Base-by-base conservation (phyloP, 768 basidiomycete genomes). In the Multifurca ochricompacta region DNA sequence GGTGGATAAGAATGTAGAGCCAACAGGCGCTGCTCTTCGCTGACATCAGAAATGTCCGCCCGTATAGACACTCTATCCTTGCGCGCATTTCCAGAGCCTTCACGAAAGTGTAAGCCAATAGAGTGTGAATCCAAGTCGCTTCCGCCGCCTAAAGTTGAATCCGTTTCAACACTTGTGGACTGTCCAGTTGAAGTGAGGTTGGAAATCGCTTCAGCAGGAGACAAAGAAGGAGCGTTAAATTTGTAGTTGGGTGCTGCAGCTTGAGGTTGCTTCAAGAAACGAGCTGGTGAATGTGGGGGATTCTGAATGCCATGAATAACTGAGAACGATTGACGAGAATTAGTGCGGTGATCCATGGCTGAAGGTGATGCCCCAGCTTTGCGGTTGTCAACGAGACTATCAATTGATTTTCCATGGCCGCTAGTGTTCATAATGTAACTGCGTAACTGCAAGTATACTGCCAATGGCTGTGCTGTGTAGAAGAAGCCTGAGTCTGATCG, bases 81-180 rank as follows among this genome's bases (percentile, higher is more conserved):
- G 30, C 57, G 51, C 16, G 59, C 56, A 28, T 60, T 60, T 18
- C 59, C 57, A 14, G 59, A 60, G n/a, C 59, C 52, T 37, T 60
- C 59, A 18, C 59, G 56, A 49, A 60, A 59, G 46, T 60, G 59
- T 19, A 60, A 19, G 31, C 57, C 56, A 28, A 35, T 2, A 21
- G 31, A 14, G 21, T 41, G 44, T 14, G n/a, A 31, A 47, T 51
- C n/a, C n/a, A n/a, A n/a, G n/a, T n/a, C 50, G 18, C 37, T 31
- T n/a, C 44, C 39, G 8, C 39, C 25, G 6, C 35, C 25, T 14
- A 41, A 34, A 32, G 49, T 47, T 32, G 50, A 28, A 19, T 47
- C 55, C 1, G 50, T 27, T 21, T 52, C 19, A 19, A 51, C 13
- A 23, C 40, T 21, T 14, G 47, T 48, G 3, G 47, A 42, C 28